Evolutionary conservation across 2,329 filamentous ascomycete genomes (phyloP).

Genomic region (Neonectria hederae): DNA sequence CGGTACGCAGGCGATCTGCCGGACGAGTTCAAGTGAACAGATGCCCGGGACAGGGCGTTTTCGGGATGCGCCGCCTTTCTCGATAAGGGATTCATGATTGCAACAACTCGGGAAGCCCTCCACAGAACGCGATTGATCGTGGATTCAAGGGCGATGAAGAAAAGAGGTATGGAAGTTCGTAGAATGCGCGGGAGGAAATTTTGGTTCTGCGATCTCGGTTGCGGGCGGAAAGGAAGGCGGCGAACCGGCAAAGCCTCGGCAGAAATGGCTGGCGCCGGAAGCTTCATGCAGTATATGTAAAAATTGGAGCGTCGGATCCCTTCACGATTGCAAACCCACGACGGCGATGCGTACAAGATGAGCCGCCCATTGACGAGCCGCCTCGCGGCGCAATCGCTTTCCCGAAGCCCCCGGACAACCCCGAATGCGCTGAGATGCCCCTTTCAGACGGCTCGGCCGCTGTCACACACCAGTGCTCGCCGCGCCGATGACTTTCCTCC

Average conservation of each 20-base stretch:
- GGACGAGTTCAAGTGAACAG: constrained; percentile 50
- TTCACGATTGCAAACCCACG: constrained; percentile 24
- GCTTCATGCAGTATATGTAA: constrained; percentile 25
- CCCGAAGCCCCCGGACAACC: constrained; percentile 39
- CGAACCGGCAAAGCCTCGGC: constrained; percentile 49
- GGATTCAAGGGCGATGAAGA: constrained; percentile 38
- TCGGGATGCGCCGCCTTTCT: constrained; percentile 55
- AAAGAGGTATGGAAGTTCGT: constrained; percentile 42
- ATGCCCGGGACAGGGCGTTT: constrained; percentile 53
- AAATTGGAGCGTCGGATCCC: constrained; percentile 40
- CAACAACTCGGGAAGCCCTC: constrained; percentile 38
- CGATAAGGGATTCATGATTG: constrained; percentile 58
- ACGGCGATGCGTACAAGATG: constrained; percentile 52
- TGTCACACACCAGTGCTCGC: constrained; percentile 52
- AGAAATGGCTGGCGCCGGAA: constrained; percentile 21
- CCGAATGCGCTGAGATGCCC: constrained; percentile 29
- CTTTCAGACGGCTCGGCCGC: constrained; percentile 43
- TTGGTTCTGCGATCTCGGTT: constrained; percentile 52
- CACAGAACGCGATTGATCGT: constrained; percentile 41
- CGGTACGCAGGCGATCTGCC: constrained; percentile 59
- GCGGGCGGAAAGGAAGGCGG: constrained; percentile 47
- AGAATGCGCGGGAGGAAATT: constrained; percentile 49
- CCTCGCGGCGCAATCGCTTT: constrained; percentile 53
- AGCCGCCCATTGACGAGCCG: constrained; percentile 55
- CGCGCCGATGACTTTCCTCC: constrained; percentile 39